Base-by-base conservation (phyloP, 768 basidiomycete genomes). In the Pholiota molesta region DNA sequence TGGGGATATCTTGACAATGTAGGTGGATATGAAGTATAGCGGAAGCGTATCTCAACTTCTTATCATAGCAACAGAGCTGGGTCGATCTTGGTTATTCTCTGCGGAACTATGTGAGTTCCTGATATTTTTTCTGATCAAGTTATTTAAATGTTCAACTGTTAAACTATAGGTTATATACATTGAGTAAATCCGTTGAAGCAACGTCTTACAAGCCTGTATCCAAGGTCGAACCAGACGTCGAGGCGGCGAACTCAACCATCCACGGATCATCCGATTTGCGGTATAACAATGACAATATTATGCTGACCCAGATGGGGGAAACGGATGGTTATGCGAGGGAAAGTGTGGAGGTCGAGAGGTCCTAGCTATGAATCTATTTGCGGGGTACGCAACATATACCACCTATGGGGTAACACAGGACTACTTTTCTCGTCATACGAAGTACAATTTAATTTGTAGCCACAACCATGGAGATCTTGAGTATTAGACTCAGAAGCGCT, bases 1-100 rank as follows among this genome's bases (percentile, higher is more conserved):
- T 73, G 77, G 79, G 5, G 94, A 96, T 69, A 65, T 91, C 61
- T 77, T 95, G 45, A 91, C 86, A 1, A 76, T 79, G 92, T 93
- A 75, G 65, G 52, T 65, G 44, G 45, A 58, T 33, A 53, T 21
- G 47, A 55, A 31, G 31, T 31, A 31, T 31, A 31, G 31, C 9
- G 31, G 5, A 31, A 31, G 31, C 9, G 9, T 31, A 31, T 31
- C 31, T 31, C 6, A 31, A 31, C 21, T 37, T 55, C 67, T 47
- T 21, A 39, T 62, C 31, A 28, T 57, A 91, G 88, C 11, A 85
- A 88, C 64, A 85, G 90, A 37, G 85, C 79, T 5, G 67, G 74
- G 3, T 91, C 89, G 23, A 90, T 94, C 72, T 65, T 84, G 19
- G 79, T 86, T 62, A 94, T 92, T 69, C 79, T 88, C 28, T 70